phyloP scores from a whole-genome alignment of 2,329 filamentous ascomycete genomes.

The Westerdykella sp. region DNA sequence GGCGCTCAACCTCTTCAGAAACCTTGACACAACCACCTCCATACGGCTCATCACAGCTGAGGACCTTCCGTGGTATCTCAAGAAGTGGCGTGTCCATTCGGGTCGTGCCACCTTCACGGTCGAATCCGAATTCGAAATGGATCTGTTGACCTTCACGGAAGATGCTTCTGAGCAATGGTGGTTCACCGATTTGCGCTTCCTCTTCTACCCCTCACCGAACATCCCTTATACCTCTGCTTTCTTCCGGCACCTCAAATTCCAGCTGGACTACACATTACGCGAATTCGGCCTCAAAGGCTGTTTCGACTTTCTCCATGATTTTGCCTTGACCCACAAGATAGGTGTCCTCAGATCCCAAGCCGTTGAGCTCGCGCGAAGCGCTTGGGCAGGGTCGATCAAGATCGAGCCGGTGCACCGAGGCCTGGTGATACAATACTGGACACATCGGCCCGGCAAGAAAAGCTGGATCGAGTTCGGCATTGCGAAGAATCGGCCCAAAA shows the following conservation, averaged over 20 bases:
- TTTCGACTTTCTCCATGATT: slow-evolving; percentile 80
- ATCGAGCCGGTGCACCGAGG: slow-evolving; percentile 76
- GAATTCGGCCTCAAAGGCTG: slow-evolving; percentile 70
- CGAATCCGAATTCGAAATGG: slow-evolving; percentile 80
- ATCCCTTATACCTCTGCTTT: slow-evolving; percentile 55
- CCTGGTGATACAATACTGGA: slow-evolving; percentile 89
- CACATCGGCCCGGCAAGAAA: slow-evolving; percentile 61
- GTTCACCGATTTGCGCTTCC: slow-evolving; percentile 86
- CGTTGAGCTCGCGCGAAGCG: slow-evolving; percentile 57
- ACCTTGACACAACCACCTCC: slow-evolving; percentile 76
- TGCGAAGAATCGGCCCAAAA: slow-evolving; percentile 52
- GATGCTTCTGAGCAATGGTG: slow-evolving; percentile 78
- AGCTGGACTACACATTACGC: slow-evolving; percentile 64
- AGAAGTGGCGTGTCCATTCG: slow-evolving; percentile 68
- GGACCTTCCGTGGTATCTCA: slow-evolving; percentile 70
- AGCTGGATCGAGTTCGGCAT: slow-evolving; percentile 90
- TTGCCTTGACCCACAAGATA: slow-evolving; percentile 86
- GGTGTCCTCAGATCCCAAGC: slow-evolving; percentile 75
- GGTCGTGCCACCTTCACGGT: slow-evolving; percentile 89
- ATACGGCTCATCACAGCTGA: slow-evolving; percentile 82
- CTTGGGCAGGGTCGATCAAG: slow-evolving; percentile 72
- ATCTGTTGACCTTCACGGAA: slow-evolving; percentile 84
- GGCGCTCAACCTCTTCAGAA: slow-evolving; percentile 66
- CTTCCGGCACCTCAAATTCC: slow-evolving; percentile 60
- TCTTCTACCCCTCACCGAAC: slow-evolving; percentile 63